phyloP scores from a whole-genome alignment of 2,329 filamentous ascomycete genomes.

The Aureobasidium vineae region DNA sequence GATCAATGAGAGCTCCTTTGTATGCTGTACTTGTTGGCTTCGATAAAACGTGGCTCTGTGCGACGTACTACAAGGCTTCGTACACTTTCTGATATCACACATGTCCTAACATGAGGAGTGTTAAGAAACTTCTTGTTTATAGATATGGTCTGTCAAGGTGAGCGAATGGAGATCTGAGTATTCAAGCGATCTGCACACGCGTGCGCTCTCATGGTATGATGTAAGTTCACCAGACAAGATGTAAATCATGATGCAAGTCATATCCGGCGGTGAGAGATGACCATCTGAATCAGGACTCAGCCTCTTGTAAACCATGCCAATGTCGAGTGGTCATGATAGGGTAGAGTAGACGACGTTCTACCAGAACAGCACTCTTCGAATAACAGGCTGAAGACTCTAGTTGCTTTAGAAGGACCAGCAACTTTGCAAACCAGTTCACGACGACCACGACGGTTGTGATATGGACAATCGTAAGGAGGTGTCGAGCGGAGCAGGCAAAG shows the following conservation, averaged over 20 bases:
- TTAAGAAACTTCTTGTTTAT: neutral
- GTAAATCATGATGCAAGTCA: neutral
- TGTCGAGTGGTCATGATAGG: neutral
- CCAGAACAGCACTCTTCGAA: neutral
- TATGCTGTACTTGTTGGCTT: neutral
- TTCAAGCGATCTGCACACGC: neutral
- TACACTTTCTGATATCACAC: neutral
- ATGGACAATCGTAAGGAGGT: neutral
- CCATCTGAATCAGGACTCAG: neutral
- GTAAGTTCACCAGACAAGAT: neutral
- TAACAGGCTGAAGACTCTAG: neutral
- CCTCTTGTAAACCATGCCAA: neutral
- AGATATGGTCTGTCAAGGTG: neutral
- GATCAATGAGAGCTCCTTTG: conserved; percentile 8
- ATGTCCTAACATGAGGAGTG: neutral
- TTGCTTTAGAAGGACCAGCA: neutral
- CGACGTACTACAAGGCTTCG: neutral
- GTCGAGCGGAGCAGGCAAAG: neutral
- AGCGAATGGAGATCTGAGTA: neutral
- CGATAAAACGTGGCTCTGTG: neutral
- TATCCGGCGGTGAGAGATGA: conserved; percentile 3
- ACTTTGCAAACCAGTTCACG: neutral
- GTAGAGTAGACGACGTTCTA: neutral
- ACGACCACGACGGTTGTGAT: neutral
- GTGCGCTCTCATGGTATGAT: neutral